Percentiles rank a stretch among this genome's conserved stretches.
Conservation (phyloP, 1,284 basidiomycete species). For the Mycosarcoma maydis region DNA sequence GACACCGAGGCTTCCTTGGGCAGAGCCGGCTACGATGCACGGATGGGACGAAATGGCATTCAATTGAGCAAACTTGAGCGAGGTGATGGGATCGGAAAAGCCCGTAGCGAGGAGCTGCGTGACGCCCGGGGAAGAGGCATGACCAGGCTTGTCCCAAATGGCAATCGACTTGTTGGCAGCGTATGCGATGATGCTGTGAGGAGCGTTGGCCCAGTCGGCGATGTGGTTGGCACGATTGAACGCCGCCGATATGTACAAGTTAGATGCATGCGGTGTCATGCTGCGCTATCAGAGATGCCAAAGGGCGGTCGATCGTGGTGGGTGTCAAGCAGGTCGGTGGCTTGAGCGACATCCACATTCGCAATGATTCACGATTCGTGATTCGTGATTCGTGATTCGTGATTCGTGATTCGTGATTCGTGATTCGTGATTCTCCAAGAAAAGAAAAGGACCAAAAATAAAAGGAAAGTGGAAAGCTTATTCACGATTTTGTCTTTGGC, state of each 20-base stretch:
- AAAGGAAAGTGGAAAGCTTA: too few species aligned
- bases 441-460: too few species aligned
- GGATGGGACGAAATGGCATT: neutral
- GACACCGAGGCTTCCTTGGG: slow-evolving; percentile 41
- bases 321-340: neutral
- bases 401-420: too few species aligned
- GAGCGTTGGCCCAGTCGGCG: slow-evolving; percentile 53
- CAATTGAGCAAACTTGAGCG: slow-evolving; percentile 44
- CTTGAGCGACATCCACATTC: slow-evolving; percentile 17
- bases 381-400: too few species aligned
- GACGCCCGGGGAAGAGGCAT: slow-evolving; percentile 20
- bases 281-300: neutral
- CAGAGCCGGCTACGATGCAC: slow-evolving; percentile 46
- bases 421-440: too few species aligned
- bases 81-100: slow-evolving; percentile 45
- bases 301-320: neutral
- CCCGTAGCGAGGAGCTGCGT: slow-evolving; percentile 40
- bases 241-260: slow-evolving; percentile 58
- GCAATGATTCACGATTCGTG: too few species aligned
- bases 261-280: slow-evolving; percentile 31
- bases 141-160: slow-evolving; percentile 39
- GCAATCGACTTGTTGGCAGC: slow-evolving; percentile 58
- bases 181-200: slow-evolving; percentile 42
- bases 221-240: slow-evolving; percentile 59
- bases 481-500: too few species aligned